Base-by-base conservation (phyloP, 2,329 filamentous ascomycete species). In the Pseudogymnoascus pannorum region DNA sequence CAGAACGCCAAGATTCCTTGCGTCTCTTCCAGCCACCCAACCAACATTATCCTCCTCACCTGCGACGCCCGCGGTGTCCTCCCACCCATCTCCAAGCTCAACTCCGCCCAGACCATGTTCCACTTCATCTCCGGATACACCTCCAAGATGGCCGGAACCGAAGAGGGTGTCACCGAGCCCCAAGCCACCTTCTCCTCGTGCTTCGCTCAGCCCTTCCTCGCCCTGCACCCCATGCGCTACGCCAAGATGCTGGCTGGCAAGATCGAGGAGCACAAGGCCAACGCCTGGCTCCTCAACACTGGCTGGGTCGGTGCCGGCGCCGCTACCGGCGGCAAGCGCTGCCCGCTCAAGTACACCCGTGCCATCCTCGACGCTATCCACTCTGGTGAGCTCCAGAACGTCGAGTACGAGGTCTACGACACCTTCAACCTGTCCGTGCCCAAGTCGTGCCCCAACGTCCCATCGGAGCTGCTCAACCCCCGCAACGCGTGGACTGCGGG, bases 111-210 rank as follows among this genome's bases (percentile, higher is more conserved):
- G 81, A 96, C 92, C 76, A 97, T 99, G 93, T 99, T 97, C 88
- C 94, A 99, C 84, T 99, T 99, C 87, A 99, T 99, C 79, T 96
- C 91, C 16, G 94, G 94, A 70, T 99, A 99, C 84, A 99, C 94
- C 66, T 97, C 93, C 74, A 99, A 99, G 87, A 99, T 99, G 94
- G 94, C 94, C 67, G 94, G 94, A 72, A 99, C 94, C 33, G 94
- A 99, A 80, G 91, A 97, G 68, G 94, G 94, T 72, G 87, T 99
- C 67, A 95, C 90, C 8, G 94, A 99, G 80, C 94, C 94, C 67
- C 91, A 97, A 79, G 94, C 94, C 22, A 99, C 94, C 72, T 99
- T 99, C 87, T 97, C 92, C 24, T 95, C 92, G 60, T 99, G 94
- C 86, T 99, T 99, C 79, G 94, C 94, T 61, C 94, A 99, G 80